Conservation (phyloP, 2,329 filamentous ascomycete genomes). For the Dichotomopilus funicola region DNA sequence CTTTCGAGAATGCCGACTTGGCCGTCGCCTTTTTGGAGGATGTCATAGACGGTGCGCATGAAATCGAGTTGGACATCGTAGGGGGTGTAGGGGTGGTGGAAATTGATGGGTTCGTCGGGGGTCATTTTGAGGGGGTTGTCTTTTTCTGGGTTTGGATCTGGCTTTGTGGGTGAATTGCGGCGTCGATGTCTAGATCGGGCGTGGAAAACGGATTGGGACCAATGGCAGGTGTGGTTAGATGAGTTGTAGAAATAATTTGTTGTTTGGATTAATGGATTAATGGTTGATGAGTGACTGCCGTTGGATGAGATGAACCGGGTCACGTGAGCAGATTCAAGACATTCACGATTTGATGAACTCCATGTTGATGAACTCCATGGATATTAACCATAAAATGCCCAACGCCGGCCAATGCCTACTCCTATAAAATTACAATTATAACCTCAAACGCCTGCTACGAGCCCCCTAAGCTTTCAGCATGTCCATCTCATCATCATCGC, state of each 20-base stretch:
- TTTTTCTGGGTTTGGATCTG: neutral
- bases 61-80: constrained; percentile 85
- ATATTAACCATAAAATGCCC: constrained; percentile 6
- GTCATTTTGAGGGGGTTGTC: neutral
- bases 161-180: neutral
- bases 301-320: neutral
- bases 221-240: neutral
- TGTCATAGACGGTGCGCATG: constrained; percentile 75
- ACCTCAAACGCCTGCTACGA: constrained; percentile 11
- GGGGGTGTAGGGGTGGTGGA: constrained; percentile 80
- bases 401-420: neutral
- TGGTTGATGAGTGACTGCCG: too few species aligned
- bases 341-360: neutral
- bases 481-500: constrained; percentile 51
- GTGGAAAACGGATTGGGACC: neutral
- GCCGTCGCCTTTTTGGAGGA: constrained; percentile 62
- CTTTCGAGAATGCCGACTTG: constrained; percentile 87
- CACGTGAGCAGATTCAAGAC: neutral
- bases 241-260: too few species aligned
- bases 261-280: too few species aligned
- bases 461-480: constrained; percentile 32
- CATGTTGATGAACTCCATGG: neutral
- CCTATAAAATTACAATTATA: neutral
- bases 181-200: too few species aligned
- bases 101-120: constrained; percentile 41